Base-by-base conservation (phyloP, 306 rosid species). In the Luffa acutangula region DNA sequence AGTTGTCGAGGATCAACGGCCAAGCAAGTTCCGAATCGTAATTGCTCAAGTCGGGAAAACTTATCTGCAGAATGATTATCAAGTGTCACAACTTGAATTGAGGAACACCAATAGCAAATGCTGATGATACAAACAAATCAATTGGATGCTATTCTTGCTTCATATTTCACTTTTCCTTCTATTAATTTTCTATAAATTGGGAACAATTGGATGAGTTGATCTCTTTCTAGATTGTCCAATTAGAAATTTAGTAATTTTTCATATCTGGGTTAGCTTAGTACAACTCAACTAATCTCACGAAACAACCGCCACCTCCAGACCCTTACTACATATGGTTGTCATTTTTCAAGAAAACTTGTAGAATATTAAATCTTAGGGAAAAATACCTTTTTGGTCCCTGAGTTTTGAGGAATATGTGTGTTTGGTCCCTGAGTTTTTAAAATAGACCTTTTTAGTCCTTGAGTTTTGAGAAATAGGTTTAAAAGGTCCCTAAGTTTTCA, bases 1-100 rank as follows among this genome's bases (percentile, higher is more conserved):
- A 96, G 81, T 93, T 93, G 91, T 96, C 99, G 77, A 96, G 89
- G 81, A 96, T 85, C 90, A 96, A 90, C 2, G 99, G 99, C 99
- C 99, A 95, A 1, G 97, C 99, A 25, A 92, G 97, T 43, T 92
- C 90, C 34, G 99, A 87, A 84, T 96, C 88, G 52, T 96, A 93
- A 82, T 91, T 82, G 65, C 58, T 54, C 62, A 96, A 86, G 62
- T 86, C 83, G 0, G 98, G 96, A 86, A 88, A 96, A 78, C 90
- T 93, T 85, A 96, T 93, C 99, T 96, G 65, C 58, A 60, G 5
- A 49, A 51, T 9, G 31, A 82, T 14, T 34, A 69, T 48, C 48
- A 58, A 14, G 46, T 2, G 62, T 52, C 42, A 51, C 4, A 20
- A 6, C 5, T 45, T 43, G 56, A 21, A 70, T 45, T 70, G 73